Percentiles rank a stretch among this genome's conserved stretches.
Evolutionary conservation across 371 early-diverging fungal species (phyloP).

Genomic region (Gilbertella persicaria): DNA sequence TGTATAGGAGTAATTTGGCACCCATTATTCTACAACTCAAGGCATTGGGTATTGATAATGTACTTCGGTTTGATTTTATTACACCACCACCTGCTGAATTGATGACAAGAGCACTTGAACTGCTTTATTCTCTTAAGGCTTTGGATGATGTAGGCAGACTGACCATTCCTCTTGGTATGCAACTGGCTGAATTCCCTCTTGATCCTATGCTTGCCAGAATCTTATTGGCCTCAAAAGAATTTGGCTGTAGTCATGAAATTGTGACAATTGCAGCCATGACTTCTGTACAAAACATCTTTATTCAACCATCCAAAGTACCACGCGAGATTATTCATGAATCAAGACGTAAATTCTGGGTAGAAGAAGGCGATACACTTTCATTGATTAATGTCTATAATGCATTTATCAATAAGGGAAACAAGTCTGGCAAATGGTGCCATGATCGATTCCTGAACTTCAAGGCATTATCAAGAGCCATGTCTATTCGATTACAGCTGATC

Average conservation of each 20-base stretch:
- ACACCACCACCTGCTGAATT: slow-evolving; percentile 68
- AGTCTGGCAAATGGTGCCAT: slow-evolving; percentile 76
- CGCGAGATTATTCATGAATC: slow-evolving; percentile 59
- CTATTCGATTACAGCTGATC: slow-evolving; percentile 70
- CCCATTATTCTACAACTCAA: slow-evolving; percentile 70
- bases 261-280: slow-evolving; percentile 84
- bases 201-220: slow-evolving; percentile 79
- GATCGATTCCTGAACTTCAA: slow-evolving; percentile 74
- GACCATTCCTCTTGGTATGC: slow-evolving; percentile 77
- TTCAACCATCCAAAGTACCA: slow-evolving; percentile 51
- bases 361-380: slow-evolving; percentile 85
- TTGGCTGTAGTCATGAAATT: slow-evolving; percentile 77
- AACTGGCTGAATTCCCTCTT: slow-evolving; percentile 81
- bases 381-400: slow-evolving; percentile 81
- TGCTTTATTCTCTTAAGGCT: slow-evolving; percentile 73
- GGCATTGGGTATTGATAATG: slow-evolving; percentile 78
- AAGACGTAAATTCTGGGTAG: slow-evolving; percentile 74
- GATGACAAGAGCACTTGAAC: slow-evolving; percentile 67
- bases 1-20: slow-evolving; percentile 49
- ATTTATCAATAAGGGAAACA: slow-evolving; percentile 62
- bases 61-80: slow-evolving; percentile 79
- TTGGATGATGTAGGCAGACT: slow-evolving; percentile 76
- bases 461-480: slow-evolving; percentile 66
- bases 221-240: slow-evolving; percentile 64
- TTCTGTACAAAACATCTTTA: slow-evolving; percentile 77